phyloP scores from a whole-genome alignment of 768 basidiomycete species.

The Tricholoma hemisulphureum region DNA sequence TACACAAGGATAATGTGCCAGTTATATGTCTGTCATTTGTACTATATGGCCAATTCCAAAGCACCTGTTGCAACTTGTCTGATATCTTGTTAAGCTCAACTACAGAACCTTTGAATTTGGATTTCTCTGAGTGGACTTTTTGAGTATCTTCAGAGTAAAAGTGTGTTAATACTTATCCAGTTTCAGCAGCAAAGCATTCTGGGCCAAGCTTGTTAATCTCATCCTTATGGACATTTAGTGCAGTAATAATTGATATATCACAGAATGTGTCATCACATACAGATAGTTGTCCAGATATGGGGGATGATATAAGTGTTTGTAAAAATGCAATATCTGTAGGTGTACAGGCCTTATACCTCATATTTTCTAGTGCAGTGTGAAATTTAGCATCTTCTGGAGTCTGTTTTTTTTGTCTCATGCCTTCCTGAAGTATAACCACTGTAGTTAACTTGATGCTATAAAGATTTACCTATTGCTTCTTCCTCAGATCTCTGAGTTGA shows the following conservation, averaged over 20 bases:
- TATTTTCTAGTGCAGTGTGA: slow-evolving; percentile 32
- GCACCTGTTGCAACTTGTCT: background rate
- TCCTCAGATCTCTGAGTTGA: background rate
- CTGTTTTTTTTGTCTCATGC: background rate
- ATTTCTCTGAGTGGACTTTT: background rate
- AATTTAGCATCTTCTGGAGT: slow-evolving; percentile 15
- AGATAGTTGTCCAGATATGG: slow-evolving; percentile 1
- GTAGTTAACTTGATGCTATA: slow-evolving; percentile 28
- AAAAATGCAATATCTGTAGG: slow-evolving; percentile 36
- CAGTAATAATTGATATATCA: slow-evolving; percentile 35
- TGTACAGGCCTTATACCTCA: slow-evolving; percentile 42
- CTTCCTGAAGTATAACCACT: background rate
- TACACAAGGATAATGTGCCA: slow-evolving; percentile 18
- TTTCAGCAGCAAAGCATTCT: slow-evolving; percentile 28
- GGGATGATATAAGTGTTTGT: slow-evolving; percentile 19
- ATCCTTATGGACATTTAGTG: slow-evolving; percentile 31
- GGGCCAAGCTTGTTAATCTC: slow-evolving; percentile 27
- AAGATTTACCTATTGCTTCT: slow-evolving; percentile 14
- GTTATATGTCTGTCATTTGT: too few species aligned
- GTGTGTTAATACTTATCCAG: slow-evolving; percentile 15
- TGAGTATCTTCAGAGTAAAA: slow-evolving; percentile 28
- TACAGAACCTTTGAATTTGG: background rate
- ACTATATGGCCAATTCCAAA: too few species aligned
- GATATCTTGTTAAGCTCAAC: background rate
- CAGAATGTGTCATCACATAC: slow-evolving; percentile 16